phyloP scores from a whole-genome alignment of 2,329 filamentous ascomycete genomes.

The Acrodontium crateriforme region DNA sequence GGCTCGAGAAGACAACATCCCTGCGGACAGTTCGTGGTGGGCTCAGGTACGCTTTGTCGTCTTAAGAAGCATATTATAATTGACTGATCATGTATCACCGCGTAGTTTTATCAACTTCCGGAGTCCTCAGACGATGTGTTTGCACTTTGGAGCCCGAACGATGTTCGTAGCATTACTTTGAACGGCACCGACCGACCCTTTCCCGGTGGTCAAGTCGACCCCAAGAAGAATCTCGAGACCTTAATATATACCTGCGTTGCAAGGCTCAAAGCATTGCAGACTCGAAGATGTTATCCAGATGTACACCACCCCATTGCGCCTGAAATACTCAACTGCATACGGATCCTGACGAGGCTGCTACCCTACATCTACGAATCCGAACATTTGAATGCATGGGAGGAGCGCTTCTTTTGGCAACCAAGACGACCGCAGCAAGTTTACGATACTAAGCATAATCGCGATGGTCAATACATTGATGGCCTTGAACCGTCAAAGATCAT shows the following conservation, averaged over 20 bases:
- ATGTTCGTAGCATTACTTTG: slow-evolving; percentile 20
- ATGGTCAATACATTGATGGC: slow-evolving; percentile 21
- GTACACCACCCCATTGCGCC: slow-evolving; percentile 72
- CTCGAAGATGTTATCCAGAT: slow-evolving; percentile 10
- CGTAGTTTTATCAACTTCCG: slow-evolving; percentile 89
- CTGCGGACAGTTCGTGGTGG: slow-evolving; percentile 85
- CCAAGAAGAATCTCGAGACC: slow-evolving; percentile 22
- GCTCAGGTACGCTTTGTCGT: slow-evolving; percentile 50
- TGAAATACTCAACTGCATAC: slow-evolving; percentile 89
- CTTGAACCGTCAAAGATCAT: slow-evolving; percentile 34
- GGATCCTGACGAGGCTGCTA: slow-evolving; percentile 75
- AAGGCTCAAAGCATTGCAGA: slow-evolving; percentile 13
- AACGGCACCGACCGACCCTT: slow-evolving; percentile 54
- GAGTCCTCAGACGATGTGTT: slow-evolving; percentile 95
- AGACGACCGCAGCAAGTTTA: slow-evolving; percentile 14
- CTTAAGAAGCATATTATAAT: neutral
- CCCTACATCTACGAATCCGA: slow-evolving; percentile 90
- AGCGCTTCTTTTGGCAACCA: slow-evolving; percentile 74
- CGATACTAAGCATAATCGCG: slow-evolving; percentile 13
- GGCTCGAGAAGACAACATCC: slow-evolving; percentile 79
- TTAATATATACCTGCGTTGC: slow-evolving; percentile 19
- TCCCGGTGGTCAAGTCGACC: slow-evolving; percentile 45
- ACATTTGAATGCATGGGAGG: slow-evolving; percentile 69
- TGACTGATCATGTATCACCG: neutral
- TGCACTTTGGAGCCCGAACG: slow-evolving; percentile 72